A percentile compares a stretch with the other conserved stretches of the same genome.
Evolutionary conservation across 208 protist genomes (phyloP).

Genomic region (Leishmania mexicana): DNA sequence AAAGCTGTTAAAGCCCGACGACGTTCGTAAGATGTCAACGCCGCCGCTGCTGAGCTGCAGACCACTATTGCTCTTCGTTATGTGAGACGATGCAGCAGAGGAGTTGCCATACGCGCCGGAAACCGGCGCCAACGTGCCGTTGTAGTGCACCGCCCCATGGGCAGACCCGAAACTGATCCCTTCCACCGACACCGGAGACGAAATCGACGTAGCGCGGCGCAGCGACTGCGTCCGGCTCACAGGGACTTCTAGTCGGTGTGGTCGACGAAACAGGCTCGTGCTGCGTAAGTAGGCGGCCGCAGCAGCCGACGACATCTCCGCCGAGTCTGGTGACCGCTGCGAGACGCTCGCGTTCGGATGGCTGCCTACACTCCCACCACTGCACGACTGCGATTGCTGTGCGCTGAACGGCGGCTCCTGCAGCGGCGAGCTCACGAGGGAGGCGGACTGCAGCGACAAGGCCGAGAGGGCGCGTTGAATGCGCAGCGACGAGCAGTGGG

Average conservation of each 20-base stretch:
- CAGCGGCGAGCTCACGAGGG: slow-evolving; percentile 24
- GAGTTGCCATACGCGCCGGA: slow-evolving; percentile 3
- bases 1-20: slow-evolving; percentile 4
- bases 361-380: slow-evolving; percentile 11
- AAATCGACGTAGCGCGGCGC: slow-evolving; percentile 28
- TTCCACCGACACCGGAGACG: slow-evolving; percentile 12
- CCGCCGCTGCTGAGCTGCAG: slow-evolving; percentile 6
- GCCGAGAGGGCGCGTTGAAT: slow-evolving; percentile 22
- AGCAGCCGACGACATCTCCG: slow-evolving; percentile 29
- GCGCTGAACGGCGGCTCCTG: slow-evolving; percentile 14
- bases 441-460: slow-evolving; percentile 19
- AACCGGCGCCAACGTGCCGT: background rate
- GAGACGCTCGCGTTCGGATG: slow-evolving; percentile 20
- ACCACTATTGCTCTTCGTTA: slow-evolving; percentile 5
- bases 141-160: background rate
- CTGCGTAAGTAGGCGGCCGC: slow-evolving; percentile 38
- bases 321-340: slow-evolving; percentile 26
- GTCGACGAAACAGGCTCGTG: slow-evolving; percentile 40
- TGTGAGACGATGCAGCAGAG: background rate
- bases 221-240: slow-evolving; percentile 43
- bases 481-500: slow-evolving; percentile 6
- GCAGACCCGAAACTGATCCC: slow-evolving; percentile 6
- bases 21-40: slow-evolving; percentile 2
- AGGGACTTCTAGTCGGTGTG: slow-evolving; percentile 33
- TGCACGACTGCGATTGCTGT: slow-evolving; percentile 13